phyloP scores from a whole-genome alignment of 73 alveolate genomes.

The Vitrella brassicaformis region DNA sequence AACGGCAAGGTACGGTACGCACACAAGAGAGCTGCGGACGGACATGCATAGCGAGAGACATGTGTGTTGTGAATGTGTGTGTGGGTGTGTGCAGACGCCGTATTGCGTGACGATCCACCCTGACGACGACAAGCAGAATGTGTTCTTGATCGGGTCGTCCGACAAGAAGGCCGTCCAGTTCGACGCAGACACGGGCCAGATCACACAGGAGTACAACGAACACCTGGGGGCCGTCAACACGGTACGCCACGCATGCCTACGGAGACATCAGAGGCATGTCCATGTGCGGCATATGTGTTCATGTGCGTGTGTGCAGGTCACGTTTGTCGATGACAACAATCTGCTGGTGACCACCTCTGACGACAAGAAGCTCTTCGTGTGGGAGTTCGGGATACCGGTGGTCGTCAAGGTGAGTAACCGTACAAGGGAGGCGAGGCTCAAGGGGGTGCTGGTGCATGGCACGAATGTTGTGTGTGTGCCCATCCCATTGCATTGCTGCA shows the following conservation, averaged over 20 bases:
- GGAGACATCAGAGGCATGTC: neutral
- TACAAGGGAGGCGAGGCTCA: too few relatives aligned
- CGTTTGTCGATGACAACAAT: slow-evolving; percentile 57
- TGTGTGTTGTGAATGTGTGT: too few relatives aligned
- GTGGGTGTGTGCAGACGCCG: too few relatives aligned
- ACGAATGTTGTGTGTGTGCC: too few relatives aligned
- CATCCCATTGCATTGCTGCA: too few relatives aligned
- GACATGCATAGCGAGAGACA: too few relatives aligned
- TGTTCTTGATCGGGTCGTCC: slow-evolving; percentile 67
- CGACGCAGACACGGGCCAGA: slow-evolving; percentile 51
- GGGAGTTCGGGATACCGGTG: slow-evolving; percentile 91
- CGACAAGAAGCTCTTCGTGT: slow-evolving; percentile 79
- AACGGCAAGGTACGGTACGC: slow-evolving; percentile 71
- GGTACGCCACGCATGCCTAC: too few relatives aligned
- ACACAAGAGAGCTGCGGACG: too few relatives aligned
- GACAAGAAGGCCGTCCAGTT: slow-evolving; percentile 55
- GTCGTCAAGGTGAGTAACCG: too few relatives aligned
- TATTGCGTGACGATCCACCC: slow-evolving; percentile 69
- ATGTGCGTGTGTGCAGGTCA: too few relatives aligned
- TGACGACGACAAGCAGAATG: slow-evolving; percentile 65
- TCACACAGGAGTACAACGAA: slow-evolving; percentile 72
- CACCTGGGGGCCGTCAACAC: slow-evolving; percentile 83
- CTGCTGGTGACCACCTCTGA: slow-evolving; percentile 77
- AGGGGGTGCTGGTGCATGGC: too few relatives aligned
- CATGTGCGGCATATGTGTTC: neutral